Base-by-base conservation (phyloP, 169 alveolate genomes). In the Besnoitia besnoiti region DNA sequence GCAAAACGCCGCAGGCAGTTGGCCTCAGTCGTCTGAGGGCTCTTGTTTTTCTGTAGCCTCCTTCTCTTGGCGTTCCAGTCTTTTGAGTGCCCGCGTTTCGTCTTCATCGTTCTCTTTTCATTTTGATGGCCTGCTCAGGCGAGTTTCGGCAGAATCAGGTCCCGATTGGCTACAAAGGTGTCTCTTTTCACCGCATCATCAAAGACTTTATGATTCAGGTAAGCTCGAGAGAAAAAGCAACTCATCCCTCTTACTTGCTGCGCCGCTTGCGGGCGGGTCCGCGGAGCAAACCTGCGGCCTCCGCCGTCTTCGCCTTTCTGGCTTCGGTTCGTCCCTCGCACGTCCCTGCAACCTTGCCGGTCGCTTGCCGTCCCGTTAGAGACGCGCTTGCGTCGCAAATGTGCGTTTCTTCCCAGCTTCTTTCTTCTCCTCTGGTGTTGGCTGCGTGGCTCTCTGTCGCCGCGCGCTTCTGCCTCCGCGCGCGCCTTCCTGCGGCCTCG, bases 81-180 rank as follows among this genome's bases (percentile, higher is more conserved):
- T 67, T 21, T 10, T 35, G 80, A 30, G 19, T 2, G 46, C 44
- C 44, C 10, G 3, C n/a, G 8, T n/a, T 35, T 21, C 44, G 80
- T n/a, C 80, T 30, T 7, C n/a, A 2, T 67, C 44, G 14, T 35
- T 4, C n/a, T 67, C 10, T 30, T 42, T n/a, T 14, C 44, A 10
- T n/a, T 35, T n/a, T 35, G 3, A 14, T 50, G 44, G 39, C 47
- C n/a, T 33, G 3, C 8, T 7, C 99, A 33, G 99, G 99, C 3
- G 99, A 97, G 85, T 95, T 85, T 90, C 97, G 96, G 98, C 95
- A 96, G 90, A 95, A 98, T 93, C 97, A 98, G 61, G 97, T 97
- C 39, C 98, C 98, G 42, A 97, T 98, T n/a, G 99, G 99, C 90
- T 99, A 97, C 95, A 98, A 98, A 92, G 98, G 98, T 27, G 95